Percentiles rank a stretch among this genome's conserved stretches.
These are phyloP conservation scores for Hyaloscypha hepaticicola DNA, from an alignment of 495 filamentous ascomycete genomes.

Conservation along the genomic window DNA sequence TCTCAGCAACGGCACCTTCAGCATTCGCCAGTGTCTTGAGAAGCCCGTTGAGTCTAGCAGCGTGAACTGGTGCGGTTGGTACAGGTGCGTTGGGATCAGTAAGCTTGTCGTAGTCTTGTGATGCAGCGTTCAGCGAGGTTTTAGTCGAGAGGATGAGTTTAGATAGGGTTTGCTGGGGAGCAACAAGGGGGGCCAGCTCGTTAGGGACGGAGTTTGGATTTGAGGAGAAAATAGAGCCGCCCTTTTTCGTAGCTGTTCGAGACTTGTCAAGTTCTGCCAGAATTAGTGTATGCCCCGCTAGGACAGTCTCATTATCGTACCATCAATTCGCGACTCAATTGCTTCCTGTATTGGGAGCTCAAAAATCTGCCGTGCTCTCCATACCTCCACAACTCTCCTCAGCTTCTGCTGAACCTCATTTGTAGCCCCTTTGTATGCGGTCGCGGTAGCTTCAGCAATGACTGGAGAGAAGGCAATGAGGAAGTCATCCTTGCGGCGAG, in stretches of 20 bases:
- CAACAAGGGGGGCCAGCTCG: conserved; percentile 72
- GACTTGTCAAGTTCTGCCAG: conserved; percentile 73
- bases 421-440: conserved; percentile 82
- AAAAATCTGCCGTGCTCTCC: conserved; percentile 87
- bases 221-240: conserved; percentile 65
- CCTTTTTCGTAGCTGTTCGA: conserved; percentile 63
- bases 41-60: conserved; percentile 82
- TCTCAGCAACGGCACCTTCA: conserved; percentile 87
- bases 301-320: conserved; percentile 41
- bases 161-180: conserved; percentile 67
- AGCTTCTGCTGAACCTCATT: conserved; percentile 85
- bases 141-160: conserved; percentile 65
- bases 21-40: conserved; percentile 85
- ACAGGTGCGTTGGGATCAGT: conserved; percentile 61
- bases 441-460: conserved; percentile 79
- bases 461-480: conserved; percentile 85
- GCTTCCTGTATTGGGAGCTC: conserved; percentile 70
- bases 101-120: conserved; percentile 78
- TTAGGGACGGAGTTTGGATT: conserved; percentile 60
- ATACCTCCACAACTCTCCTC: conserved; percentile 87
- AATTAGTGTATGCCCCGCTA: neutral
- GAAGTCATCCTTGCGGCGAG: conserved; percentile 87
- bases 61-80: conserved; percentile 83
- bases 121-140: conserved; percentile 63
- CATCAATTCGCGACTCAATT: conserved; percentile 75